Percentiles rank a stretch among this genome's conserved stretches.
Evolutionary conservation across 306 rosid genomes (phyloP).

Genomic region (apple (Malus domestica)): ASM211411v1 NC_041799.1:36449501-36450000

Average conservation of each 20-base stretch:
- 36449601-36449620: background rate
- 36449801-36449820: background rate
- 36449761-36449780: background rate
- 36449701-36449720: background rate
- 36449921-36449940: background rate
- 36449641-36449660: constrained; percentile 9
- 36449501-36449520: no score
- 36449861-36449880: background rate
- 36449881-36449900: constrained; percentile 7
- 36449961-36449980: background rate
- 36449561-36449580: no score
- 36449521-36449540: no score
- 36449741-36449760: background rate
- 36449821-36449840: no score
- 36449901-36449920: background rate
- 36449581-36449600: no score
- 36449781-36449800: background rate
- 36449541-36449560: background rate
- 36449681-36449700: no score
- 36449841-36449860: background rate
- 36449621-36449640: background rate
- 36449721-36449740: background rate
- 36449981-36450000: constrained; percentile 5
- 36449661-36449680: background rate
- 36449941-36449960: constrained; percentile 19